These are phyloP conservation scores for Kurtzmaniella fragi DNA, from an alignment of 805 yeast species.

Conservation along the genomic window DNA sequence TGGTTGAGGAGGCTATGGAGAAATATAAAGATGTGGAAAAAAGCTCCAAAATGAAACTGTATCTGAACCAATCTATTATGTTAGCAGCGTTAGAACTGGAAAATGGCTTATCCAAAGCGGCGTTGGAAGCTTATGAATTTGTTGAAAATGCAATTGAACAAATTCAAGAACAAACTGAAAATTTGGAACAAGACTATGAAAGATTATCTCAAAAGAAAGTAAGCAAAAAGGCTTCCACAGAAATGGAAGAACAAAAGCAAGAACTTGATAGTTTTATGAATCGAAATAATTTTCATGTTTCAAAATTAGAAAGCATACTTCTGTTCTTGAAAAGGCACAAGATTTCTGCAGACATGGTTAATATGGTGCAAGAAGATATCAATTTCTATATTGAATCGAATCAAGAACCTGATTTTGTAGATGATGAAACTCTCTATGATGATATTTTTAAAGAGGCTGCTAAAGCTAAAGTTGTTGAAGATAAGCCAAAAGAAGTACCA, in stretches of 20 bases:
- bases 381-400: conserved; percentile 31
- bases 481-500: background rate
- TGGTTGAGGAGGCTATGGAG: conserved; percentile 44
- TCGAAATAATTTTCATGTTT: conserved; percentile 33
- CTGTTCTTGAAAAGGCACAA: conserved; percentile 21
- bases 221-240: conserved; percentile 30
- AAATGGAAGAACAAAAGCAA: conserved; percentile 36
- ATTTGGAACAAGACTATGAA: conserved; percentile 36
- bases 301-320: conserved; percentile 28
- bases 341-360: conserved; percentile 22
- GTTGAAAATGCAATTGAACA: conserved; percentile 26
- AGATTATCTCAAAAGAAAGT: conserved; percentile 33
- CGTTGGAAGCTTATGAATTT: conserved; percentile 28
- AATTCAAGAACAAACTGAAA: conserved; percentile 29
- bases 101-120: conserved; percentile 25
- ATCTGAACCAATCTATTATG: conserved; percentile 42
- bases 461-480: background rate
- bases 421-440: conserved; percentile 38
- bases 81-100: conserved; percentile 32
- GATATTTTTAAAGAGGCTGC: conserved; percentile 29
- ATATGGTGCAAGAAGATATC: conserved; percentile 36
- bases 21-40: conserved; percentile 41
- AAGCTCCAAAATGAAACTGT: conserved; percentile 38
- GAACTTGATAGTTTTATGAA: conserved; percentile 29
- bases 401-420: conserved; percentile 33